These are phyloP conservation scores for Rhodamnia argentea DNA, from an alignment of 345 rosid genomes.

Conservation along the genomic window DNA sequence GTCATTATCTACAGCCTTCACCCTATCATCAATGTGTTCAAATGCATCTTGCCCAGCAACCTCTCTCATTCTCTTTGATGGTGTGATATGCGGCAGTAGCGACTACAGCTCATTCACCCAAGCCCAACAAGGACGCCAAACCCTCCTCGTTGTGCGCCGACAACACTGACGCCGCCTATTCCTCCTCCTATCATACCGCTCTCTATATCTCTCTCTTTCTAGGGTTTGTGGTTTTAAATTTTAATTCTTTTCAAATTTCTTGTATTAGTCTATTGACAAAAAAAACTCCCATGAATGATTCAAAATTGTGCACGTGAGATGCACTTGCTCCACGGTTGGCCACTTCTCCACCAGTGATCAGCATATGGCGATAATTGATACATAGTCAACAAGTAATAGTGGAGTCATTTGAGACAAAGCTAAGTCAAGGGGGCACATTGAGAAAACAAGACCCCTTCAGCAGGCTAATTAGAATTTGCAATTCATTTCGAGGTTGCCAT, in stretches of 20 bases:
- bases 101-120: not conserved
- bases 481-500: not conserved
- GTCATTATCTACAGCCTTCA: not conserved
- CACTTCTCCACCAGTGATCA: not conserved
- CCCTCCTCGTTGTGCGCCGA: not conserved
- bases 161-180: not conserved
- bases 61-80: not conserved
- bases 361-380: not conserved
- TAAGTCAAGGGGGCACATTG: not conserved
- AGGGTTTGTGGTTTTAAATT: not conserved
- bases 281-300: not conserved
- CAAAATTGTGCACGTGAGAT: not conserved
- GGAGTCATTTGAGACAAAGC: not conserved
- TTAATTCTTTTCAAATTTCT: not conserved
- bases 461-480: not conserved
- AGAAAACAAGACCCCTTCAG: not conserved
- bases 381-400: not conserved
- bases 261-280: not conserved
- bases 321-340: not conserved
- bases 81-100: not conserved
- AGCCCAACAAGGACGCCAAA: not conserved
- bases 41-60: not conserved
- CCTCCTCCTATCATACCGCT: not conserved
- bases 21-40: not conserved
- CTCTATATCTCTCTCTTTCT: not conserved